Conservation (phyloP, 306 rosid genomes). For the Quillaja saponaria region DNA sequence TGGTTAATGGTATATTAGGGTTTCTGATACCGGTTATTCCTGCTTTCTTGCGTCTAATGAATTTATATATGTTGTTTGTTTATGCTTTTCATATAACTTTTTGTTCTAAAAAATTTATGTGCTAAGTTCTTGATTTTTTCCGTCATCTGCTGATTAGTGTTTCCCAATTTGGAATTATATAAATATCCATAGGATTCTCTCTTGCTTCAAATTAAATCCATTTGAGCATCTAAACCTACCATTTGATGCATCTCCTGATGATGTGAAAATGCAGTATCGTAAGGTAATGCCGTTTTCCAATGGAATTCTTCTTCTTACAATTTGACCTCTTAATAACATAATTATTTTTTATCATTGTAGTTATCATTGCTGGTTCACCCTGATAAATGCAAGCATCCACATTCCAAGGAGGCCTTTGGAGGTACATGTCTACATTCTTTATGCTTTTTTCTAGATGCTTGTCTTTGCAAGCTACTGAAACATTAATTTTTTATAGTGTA, state of each 20-base stretch:
- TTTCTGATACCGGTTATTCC: background rate
- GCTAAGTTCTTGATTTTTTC: slow-evolving; percentile 15
- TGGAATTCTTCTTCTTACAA: slow-evolving; percentile 9
- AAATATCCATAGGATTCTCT: slow-evolving; percentile 62
- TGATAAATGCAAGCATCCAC: slow-evolving; percentile 98
- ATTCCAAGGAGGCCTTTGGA: slow-evolving; percentile 96
- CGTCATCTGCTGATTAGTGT: slow-evolving; percentile 30
- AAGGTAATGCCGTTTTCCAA: slow-evolving; percentile 56
- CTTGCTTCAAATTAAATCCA: slow-evolving; percentile 92
- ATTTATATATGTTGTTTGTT: slow-evolving; percentile 13
- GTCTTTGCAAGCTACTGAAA: background rate
- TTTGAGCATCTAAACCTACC: slow-evolving; percentile 77
- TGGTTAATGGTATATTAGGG: slow-evolving; percentile 25
- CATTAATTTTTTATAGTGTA: too few relatives aligned
- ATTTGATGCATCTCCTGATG: slow-evolving; percentile 71
- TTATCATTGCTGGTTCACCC: slow-evolving; percentile 95
- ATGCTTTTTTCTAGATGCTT: background rate
- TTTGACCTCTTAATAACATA: slow-evolving; percentile 18
- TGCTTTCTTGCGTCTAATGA: slow-evolving; percentile 10
- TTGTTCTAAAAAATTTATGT: background rate
- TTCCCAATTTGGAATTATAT: background rate
- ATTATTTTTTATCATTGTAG: slow-evolving; percentile 40
- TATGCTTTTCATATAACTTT: background rate
- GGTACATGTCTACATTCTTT: slow-evolving; percentile 49
- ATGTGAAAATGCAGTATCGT: slow-evolving; percentile 86